These are phyloP conservation scores for Xylariaceae sp. DNA, from an alignment of 2,329 filamentous ascomycete genomes.

Conservation along the genomic window DNA sequence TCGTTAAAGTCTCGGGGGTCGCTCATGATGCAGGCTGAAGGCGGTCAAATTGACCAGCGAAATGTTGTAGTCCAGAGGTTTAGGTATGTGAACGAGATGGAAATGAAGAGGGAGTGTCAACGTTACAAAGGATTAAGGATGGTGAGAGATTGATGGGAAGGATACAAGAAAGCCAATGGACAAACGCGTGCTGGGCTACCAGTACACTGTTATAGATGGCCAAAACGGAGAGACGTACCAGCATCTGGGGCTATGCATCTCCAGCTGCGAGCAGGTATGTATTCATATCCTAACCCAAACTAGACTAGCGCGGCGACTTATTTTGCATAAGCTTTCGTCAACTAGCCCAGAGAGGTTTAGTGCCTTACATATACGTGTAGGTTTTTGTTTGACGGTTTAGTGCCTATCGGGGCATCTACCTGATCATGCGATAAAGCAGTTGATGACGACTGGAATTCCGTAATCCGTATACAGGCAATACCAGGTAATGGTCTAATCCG, in stretches of 20 bases:
- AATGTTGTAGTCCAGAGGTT: not conserved
- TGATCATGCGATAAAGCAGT: too few relatives aligned
- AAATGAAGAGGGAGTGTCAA: conserved; percentile 3
- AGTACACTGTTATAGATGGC: not conserved
- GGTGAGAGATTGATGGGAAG: not conserved
- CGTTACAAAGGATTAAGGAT: conserved; percentile 1
- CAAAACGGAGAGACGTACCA: not conserved
- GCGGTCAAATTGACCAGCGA: not conserved
- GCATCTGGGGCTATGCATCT: not conserved
- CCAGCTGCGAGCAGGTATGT: not conserved
- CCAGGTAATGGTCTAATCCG: too few relatives aligned
- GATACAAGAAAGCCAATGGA: not conserved
- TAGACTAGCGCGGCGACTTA: too few relatives aligned
- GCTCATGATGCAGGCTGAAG: conserved; percentile 38
- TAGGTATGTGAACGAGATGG: not conserved
- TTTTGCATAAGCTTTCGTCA: not conserved
- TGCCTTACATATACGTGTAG: too few relatives aligned
- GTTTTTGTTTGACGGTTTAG: too few relatives aligned
- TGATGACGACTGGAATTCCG: too few relatives aligned
- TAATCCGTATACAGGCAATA: too few relatives aligned
- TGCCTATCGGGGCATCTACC: too few relatives aligned
- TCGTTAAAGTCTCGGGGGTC: conserved; percentile 45
- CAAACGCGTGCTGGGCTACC: not conserved
- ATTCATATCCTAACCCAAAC: not conserved
- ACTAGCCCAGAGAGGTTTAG: too few relatives aligned